phyloP scores from a whole-genome alignment of 2,329 filamentous ascomycete species.

The Ceratocystis huliohia region DNA sequence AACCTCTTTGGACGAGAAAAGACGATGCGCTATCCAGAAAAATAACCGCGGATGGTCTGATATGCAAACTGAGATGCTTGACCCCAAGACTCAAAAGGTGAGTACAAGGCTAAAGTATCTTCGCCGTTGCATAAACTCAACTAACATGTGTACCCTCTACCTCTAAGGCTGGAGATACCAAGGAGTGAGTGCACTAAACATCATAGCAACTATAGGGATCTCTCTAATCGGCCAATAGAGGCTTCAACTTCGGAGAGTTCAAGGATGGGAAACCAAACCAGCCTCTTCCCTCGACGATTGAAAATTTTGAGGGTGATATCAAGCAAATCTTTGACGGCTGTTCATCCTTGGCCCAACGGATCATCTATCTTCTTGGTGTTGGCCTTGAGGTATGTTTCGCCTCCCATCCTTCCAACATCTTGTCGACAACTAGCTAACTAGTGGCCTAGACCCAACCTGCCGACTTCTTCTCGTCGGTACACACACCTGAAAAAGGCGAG shows the following conservation, averaged over 20 bases:
- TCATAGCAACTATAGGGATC: too few relatives aligned
- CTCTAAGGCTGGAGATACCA: constrained; percentile 65
- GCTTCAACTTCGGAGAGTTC: constrained; percentile 85
- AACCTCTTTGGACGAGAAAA: constrained; percentile 54
- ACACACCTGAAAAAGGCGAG: constrained; percentile 33
- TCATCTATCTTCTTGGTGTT: constrained; percentile 65
- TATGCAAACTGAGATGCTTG: constrained; percentile 78
- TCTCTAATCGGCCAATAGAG: constrained; percentile 38
- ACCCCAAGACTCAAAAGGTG: constrained; percentile 70
- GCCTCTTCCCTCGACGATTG: constrained; percentile 56
- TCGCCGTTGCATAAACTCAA: neutral
- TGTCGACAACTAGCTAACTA: constrained; percentile 24
- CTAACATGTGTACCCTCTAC: neutral
- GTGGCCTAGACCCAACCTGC: constrained; percentile 30
- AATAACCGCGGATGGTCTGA: constrained; percentile 82
- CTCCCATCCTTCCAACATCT: neutral
- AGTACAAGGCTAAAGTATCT: constrained; percentile 22
- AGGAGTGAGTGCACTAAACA: constrained; percentile 50
- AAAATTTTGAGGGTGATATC: constrained; percentile 47
- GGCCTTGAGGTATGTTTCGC: constrained; percentile 49
- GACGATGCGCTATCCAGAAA: constrained; percentile 58
- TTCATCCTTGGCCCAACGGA: constrained; percentile 55
- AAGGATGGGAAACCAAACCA: constrained; percentile 56
- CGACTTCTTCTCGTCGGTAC: constrained; percentile 43
- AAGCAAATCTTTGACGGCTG: constrained; percentile 57